Conservation (phyloP, 164 flowering plant genomes). For the Vitis vinifera region DNA sequence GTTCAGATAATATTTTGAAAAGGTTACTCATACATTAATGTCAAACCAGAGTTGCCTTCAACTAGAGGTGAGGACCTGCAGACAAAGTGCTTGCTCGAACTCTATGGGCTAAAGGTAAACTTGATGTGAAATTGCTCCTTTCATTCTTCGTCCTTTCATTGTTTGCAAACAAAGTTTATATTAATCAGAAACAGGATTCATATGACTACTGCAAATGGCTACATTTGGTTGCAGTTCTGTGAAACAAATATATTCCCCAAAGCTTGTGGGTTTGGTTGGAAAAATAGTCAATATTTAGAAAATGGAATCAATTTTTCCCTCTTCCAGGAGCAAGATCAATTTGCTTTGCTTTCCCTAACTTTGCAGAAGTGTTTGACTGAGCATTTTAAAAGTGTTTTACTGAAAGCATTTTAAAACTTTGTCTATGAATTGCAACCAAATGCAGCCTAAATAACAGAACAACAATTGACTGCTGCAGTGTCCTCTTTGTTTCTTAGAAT, state of each 20-base stretch:
- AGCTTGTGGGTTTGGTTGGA: background rate
- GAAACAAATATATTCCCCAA: background rate
- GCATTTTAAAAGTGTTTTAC: no score
- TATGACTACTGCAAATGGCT: background rate
- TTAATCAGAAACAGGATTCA: background rate
- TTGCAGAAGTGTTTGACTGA: background rate
- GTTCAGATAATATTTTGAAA: background rate
- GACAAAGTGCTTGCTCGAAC: constrained; percentile 90
- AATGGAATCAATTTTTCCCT: background rate
- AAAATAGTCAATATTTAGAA: background rate
- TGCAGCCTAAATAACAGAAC: background rate
- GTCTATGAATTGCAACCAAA: background rate
- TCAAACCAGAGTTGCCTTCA: constrained; percentile 77
- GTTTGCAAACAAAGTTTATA: background rate
- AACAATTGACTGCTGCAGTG: background rate
- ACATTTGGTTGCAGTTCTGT: background rate
- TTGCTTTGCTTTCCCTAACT: background rate
- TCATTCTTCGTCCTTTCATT: background rate
- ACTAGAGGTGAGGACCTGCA: constrained; percentile 94
- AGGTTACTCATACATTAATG: constrained; percentile 17
- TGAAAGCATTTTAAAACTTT: background rate
- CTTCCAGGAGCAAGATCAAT: background rate
- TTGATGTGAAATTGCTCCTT: background rate
- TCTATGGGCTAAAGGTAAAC: constrained; percentile 91
- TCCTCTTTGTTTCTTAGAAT: background rate